Base-by-base conservation (phyloP, 2,329 filamentous ascomycete genomes). In the Keithomyces neogunnii region DNA sequence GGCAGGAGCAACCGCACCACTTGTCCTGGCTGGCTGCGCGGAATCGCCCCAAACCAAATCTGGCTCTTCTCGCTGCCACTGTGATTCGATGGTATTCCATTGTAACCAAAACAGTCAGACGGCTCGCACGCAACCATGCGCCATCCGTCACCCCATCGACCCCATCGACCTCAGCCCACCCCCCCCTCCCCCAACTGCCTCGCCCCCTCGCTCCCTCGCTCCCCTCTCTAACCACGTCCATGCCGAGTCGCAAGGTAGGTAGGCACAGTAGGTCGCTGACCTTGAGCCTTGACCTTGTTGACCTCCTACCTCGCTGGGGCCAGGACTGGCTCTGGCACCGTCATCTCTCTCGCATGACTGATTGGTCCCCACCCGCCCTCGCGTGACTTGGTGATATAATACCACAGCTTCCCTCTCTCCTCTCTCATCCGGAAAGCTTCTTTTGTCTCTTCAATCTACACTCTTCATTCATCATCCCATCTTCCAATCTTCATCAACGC, bases 371-470 rank as follows among this genome's bases (percentile, higher is more conserved):
- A 53, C 58, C 53, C 48, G 53, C 51, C 53, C 53, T 58, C 53
- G 56, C 56, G 57, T 58, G 57, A 59, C 57, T 49, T 44, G 51
- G 47, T 56, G 54, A 54, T 60, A 58, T 56, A 58, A 55, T 51
- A 57, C 40, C 52, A 53, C 53, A 49, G 51, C 55, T 50, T 50
- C 53, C 49, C 50, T 52, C 49, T 55, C 39, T 28, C 47, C 53
- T 19, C 32, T 19, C 39, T 42, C 32, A 10, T 45, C 38, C 48
- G 6, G 38, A 40, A 45, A 39, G 28, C 4, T 31, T 31, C 45
- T 30, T 30, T 19, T 26, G 33, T 40, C n/a, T 44, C 42, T 38
- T 49, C 8, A 32, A 9, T 48, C 45, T 42, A 33, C 50, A 4
- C 33, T 49, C 43, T 7, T n/a, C 28, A 35, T 45, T 48, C 43